These are phyloP conservation scores for Ogataea dorogensis DNA, from an alignment of 805 yeast species.

Conservation along the genomic window DNA sequence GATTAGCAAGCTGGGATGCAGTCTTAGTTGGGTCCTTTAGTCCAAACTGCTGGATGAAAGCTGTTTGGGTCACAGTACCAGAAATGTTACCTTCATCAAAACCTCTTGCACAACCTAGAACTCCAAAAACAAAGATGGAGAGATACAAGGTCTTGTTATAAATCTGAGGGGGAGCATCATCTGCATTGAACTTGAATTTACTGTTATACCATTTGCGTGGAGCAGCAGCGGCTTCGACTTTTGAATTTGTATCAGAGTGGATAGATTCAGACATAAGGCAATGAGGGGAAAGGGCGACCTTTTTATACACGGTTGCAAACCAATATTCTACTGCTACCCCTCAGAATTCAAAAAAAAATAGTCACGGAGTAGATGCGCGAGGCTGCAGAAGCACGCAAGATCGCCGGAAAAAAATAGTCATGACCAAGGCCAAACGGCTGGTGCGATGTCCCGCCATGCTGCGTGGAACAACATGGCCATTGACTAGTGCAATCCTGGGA, in stretches of 20 bases:
- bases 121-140: constrained; percentile 42
- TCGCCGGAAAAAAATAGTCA: constrained; percentile 1
- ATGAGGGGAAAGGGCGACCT: neutral
- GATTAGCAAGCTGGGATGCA: constrained; percentile 39
- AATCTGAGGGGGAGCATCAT: constrained; percentile 34
- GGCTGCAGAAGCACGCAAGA: neutral
- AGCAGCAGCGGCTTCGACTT: constrained; percentile 9
- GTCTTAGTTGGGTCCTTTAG: constrained; percentile 40
- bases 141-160: constrained; percentile 44
- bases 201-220: constrained; percentile 1
- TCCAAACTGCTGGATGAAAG: constrained; percentile 45
- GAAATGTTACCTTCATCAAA: constrained; percentile 54
- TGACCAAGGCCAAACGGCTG: neutral
- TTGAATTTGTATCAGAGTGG: constrained; percentile 15
- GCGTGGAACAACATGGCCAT: neutral
- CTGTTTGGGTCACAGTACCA: constrained; percentile 43
- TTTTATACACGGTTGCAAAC: neutral
- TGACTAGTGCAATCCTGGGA: no score
- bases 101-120: constrained; percentile 57
- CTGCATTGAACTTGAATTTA: constrained; percentile 10
- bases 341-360: neutral
- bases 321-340: constrained; percentile 1
- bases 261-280: constrained; percentile 10
- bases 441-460: no score
- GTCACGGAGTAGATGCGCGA: constrained; percentile 1